Evolutionary conservation across 2,329 filamentous ascomycete genomes (phyloP).

Genomic region (Xylariaceae sp.): DNA sequence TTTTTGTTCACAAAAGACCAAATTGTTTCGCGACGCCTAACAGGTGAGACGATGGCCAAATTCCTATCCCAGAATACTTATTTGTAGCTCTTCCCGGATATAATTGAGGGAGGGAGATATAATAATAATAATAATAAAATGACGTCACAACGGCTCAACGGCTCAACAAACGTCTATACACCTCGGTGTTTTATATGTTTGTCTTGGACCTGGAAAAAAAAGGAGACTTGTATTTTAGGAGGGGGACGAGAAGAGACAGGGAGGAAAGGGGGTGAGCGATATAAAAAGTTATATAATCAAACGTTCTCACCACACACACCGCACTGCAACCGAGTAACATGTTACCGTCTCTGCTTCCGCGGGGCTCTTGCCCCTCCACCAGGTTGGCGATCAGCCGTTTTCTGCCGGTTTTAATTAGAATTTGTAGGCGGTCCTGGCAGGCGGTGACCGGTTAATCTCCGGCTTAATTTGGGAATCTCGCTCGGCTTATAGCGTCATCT

Average conservation of each 20-base stretch:
- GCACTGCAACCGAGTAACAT: not conserved
- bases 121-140: constrained; percentile 9
- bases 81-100: too few species aligned
- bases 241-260: not conserved
- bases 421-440: not conserved
- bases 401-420: constrained; percentile 7
- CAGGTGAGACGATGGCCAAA: not conserved
- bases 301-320: constrained; percentile 13
- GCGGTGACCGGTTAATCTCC: constrained; percentile 25
- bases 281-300: constrained; percentile 13
- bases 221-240: not conserved
- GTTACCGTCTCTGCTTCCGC: not conserved
- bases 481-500: constrained; percentile 13
- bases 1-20: constrained; percentile 35
- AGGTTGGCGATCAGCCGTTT: constrained; percentile 17
- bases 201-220: constrained; percentile 8
- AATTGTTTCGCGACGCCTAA: constrained; percentile 37
- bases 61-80: not conserved
- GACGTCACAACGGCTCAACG: constrained; percentile 22
- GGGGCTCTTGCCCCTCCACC: constrained; percentile 16
- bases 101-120: too few species aligned
- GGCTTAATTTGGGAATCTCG: constrained; percentile 11
- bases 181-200: constrained; percentile 2
- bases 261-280: constrained; percentile 3
- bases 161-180: not conserved